These are phyloP conservation scores for Fomitopsis schrenkii DNA, from an alignment of 1,284 basidiomycete genomes.

Conservation along the genomic window DNA sequence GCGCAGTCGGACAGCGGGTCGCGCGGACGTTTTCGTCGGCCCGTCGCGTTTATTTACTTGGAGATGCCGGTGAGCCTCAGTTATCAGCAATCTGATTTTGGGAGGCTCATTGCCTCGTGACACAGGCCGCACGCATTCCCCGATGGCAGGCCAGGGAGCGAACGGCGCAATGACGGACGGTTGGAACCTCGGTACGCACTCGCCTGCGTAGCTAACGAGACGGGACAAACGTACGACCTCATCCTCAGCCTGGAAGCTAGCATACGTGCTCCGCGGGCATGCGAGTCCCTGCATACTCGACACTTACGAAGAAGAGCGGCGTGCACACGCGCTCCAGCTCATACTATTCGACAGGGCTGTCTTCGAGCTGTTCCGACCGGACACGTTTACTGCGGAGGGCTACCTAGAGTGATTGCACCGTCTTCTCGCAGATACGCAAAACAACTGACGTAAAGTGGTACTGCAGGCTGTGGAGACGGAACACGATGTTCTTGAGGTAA, in stretches of 20 bases:
- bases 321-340: background rate
- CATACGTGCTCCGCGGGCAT: conserved; percentile 1
- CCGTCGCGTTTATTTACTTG: background rate
- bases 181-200: conserved; percentile 1
- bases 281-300: background rate
- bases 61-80: conserved; percentile 1
- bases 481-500: too few relatives aligned
- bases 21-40: background rate
- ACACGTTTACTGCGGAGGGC: background rate
- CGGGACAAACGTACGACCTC: background rate
- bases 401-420: background rate
- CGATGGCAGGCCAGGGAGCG: conserved; percentile 3
- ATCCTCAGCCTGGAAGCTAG: conserved; percentile 4
- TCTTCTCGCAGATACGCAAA: too few relatives aligned
- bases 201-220: too few relatives aligned
- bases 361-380: background rate
- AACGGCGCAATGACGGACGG: conserved; percentile 4
- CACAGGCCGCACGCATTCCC: conserved; percentile 4
- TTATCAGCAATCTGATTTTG: background rate
- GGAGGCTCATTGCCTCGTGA: background rate
- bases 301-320: conserved; percentile 5
- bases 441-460: background rate
- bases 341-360: conserved; percentile 3
- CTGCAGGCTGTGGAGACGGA: too few relatives aligned
- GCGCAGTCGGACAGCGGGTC: conserved; percentile 3